A percentile compares a stretch with the other conserved stretches of the same genome.
Evolutionary conservation across 768 basidiomycete species (phyloP).

Genomic region (Pisolithus tinctorius): DNA sequence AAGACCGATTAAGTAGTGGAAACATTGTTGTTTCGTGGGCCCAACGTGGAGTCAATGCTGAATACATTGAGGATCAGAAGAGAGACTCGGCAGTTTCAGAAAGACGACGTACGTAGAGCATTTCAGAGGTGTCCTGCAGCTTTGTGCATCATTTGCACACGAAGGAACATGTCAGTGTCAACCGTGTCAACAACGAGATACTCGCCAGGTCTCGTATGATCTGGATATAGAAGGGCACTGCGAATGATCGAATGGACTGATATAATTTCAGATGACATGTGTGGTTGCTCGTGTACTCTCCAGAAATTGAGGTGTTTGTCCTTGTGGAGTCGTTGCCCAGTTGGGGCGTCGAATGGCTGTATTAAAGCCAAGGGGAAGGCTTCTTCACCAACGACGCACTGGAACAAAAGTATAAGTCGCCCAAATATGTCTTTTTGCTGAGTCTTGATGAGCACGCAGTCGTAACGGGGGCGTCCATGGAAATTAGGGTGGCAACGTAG

Average conservation of each 20-base stretch:
- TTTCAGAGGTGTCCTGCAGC: too few species aligned
- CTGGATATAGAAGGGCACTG: slow-evolving; percentile 22
- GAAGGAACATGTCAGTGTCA: too few species aligned
- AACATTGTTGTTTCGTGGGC: too few species aligned
- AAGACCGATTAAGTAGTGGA: too few species aligned
- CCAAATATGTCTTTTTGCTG: slow-evolving; percentile 12
- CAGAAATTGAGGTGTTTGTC: slow-evolving; percentile 20
- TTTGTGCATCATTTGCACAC: too few species aligned
- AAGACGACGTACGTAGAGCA: too few species aligned
- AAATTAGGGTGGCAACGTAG: slow-evolving; percentile 13
- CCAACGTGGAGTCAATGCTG: too few species aligned
- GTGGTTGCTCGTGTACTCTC: slow-evolving; percentile 6
- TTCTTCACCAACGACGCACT: slow-evolving; percentile 3
- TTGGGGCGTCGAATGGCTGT: slow-evolving; percentile 10
- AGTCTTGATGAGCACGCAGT: slow-evolving; percentile 22
- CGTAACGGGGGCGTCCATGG: slow-evolving; percentile 7
- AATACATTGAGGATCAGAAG: too few species aligned
- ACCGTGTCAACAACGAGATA: slow-evolving; percentile 21
- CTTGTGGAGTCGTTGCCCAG: slow-evolving; percentile 4
- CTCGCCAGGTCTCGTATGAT: slow-evolving; percentile 10
- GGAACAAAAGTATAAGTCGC: slow-evolving; percentile 14
- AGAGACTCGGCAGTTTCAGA: too few species aligned
- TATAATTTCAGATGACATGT: slow-evolving; percentile 15
- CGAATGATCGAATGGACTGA: slow-evolving; percentile 23
- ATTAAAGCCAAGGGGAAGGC: slow-evolving; percentile 13